Percentiles rank a stretch among this genome's conserved stretches.
These are phyloP conservation scores for Acmispon strigosus DNA, from an alignment of 306 rosid species.

Conservation along the genomic window DNA sequence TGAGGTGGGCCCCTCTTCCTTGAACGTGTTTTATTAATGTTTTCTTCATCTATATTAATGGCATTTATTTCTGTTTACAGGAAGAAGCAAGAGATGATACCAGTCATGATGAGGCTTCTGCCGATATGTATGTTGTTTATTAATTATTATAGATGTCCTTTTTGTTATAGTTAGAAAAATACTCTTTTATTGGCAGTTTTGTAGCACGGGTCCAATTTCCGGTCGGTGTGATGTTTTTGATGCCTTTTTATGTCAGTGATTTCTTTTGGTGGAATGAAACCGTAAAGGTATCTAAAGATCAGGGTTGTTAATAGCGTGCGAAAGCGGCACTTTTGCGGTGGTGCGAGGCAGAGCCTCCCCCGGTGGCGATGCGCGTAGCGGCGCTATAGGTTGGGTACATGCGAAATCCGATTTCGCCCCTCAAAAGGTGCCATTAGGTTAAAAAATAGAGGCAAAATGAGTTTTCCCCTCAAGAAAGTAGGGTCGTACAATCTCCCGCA, in stretches of 20 bases:
- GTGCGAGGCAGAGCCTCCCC: no score
- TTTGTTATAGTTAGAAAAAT: neutral
- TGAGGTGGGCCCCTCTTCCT: constrained; percentile 32
- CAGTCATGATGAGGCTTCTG: constrained; percentile 41
- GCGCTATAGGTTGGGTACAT: no score
- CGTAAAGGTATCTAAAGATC: no score
- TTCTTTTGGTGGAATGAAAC: neutral
- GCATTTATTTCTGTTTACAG: constrained; percentile 35
- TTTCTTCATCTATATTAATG: constrained; percentile 11
- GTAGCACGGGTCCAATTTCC: no score
- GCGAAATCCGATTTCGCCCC: no score
- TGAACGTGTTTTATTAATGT: neutral
- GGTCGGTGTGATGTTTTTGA: neutral
- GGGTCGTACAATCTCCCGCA: no score
- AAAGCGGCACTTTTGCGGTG: no score
- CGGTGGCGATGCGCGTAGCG: no score
- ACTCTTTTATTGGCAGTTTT: neutral
- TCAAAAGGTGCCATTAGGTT: no score
- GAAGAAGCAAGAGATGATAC: constrained; percentile 35
- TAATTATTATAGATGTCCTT: neutral
- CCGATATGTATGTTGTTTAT: constrained; percentile 46
- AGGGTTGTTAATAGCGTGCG: no score
- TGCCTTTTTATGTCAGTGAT: neutral
- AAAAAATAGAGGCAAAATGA: no score
- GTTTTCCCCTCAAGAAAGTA: no score